A percentile compares a stretch with the other conserved stretches of the same genome.
Evolutionary conservation across 768 basidiomycete species (phyloP).

Genomic region (Boletus reticuloceps): DNA sequence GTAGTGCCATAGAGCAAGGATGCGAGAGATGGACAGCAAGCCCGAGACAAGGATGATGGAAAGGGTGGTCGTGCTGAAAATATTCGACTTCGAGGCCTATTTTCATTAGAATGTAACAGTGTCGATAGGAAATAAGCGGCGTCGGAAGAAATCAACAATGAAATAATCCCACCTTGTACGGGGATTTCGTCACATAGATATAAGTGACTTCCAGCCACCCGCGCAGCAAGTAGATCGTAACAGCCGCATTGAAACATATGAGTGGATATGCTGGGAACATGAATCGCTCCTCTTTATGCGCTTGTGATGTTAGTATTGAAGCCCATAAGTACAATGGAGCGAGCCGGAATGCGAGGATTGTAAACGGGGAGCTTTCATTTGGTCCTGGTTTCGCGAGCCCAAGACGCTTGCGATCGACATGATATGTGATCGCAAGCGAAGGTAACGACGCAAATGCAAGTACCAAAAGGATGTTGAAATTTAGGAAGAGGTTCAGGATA

Average conservation of each 20-base stretch:
- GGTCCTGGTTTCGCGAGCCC: conserved; percentile 48
- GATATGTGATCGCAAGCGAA: conserved; percentile 68
- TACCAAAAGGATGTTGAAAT: conserved; percentile 86
- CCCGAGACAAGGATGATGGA: conserved; percentile 63
- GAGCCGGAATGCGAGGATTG: conserved; percentile 71
- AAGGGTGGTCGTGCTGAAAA: conserved; percentile 78
- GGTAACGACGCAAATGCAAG: conserved; percentile 84
- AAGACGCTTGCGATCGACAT: conserved; percentile 74
- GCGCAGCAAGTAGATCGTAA: conserved; percentile 78
- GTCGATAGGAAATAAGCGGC: conserved; percentile 1
- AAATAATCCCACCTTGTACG: conserved; percentile 64
- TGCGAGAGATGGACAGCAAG: conserved; percentile 74
- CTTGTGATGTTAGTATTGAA: conserved; percentile 71
- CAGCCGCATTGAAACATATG: conserved; percentile 91
- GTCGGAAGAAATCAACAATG: not conserved
- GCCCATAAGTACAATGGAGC: conserved; percentile 93
- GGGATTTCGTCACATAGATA: conserved; percentile 74
- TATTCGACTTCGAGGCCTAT: conserved; percentile 71
- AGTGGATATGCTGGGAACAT: conserved; percentile 94
- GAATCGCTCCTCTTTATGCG: conserved; percentile 99
- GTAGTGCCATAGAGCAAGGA: conserved; percentile 80
- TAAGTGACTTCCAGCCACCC: conserved; percentile 84
- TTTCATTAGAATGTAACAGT: not conserved
- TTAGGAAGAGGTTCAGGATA: conserved; percentile 82
- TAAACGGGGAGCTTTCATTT: conserved; percentile 77